Evolutionary conservation across 176 grass and related monocot genomes (phyloP).

Genomic region (Thalia dealbata): DNA sequence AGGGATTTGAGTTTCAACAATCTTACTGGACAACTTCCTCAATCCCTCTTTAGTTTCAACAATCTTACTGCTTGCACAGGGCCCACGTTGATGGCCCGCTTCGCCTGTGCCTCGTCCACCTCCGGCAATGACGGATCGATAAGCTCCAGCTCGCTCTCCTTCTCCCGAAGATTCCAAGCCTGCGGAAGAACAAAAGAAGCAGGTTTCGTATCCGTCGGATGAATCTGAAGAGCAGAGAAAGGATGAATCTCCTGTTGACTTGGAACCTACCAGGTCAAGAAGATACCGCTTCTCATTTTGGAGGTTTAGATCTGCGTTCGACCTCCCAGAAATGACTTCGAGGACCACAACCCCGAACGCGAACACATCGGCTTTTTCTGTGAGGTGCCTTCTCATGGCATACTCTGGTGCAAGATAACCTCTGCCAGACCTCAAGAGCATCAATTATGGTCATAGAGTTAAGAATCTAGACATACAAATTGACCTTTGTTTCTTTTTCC

Average conservation of each 20-base stretch:
- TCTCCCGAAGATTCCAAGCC: conserved; percentile 6
- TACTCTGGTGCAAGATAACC: conserved; percentile 8
- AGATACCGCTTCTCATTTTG: background rate
- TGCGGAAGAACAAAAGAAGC: background rate
- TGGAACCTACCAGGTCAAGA: background rate
- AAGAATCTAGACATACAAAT: too few species aligned
- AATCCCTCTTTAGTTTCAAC: too few species aligned
- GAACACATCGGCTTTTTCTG: conserved; percentile 4
- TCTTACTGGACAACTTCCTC: too few species aligned
- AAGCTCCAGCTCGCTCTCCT: background rate
- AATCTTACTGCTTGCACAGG: background rate
- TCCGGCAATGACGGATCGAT: background rate
- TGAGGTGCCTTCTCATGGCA: conserved; percentile 2
- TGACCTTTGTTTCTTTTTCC: too few species aligned
- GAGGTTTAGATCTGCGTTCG: background rate
- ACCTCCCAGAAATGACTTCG: background rate
- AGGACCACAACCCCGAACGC: background rate
- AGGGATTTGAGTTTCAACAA: too few species aligned
- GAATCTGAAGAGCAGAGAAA: too few species aligned
- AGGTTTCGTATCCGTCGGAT: too few species aligned
- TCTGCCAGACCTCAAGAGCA: too few species aligned
- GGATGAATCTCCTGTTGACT: too few species aligned
- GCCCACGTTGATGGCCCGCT: background rate
- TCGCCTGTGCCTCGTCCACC: background rate
- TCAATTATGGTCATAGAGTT: too few species aligned